Evolutionary conservation across 495 filamentous ascomycete species (phyloP).

Genomic region (Sordaria brevicollis): DNA sequence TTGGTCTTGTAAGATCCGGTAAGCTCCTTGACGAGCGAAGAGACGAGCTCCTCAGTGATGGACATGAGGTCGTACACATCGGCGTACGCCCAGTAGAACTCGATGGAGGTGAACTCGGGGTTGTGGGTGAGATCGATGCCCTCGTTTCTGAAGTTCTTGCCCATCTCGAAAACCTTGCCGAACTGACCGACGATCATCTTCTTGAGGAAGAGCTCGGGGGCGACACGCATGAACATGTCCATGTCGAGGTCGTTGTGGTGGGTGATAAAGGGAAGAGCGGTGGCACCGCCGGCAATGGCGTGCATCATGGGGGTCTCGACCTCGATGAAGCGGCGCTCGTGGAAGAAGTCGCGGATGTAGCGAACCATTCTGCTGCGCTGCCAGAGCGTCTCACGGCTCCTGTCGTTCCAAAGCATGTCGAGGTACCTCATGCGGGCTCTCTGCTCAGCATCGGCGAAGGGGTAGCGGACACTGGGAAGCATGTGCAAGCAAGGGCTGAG

Average conservation of each 20-base stretch:
- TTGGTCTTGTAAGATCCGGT: conserved; percentile 77
- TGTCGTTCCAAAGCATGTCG: conserved; percentile 92
- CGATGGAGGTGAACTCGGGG: conserved; percentile 86
- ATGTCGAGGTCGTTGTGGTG: conserved; percentile 91
- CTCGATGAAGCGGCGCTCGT: conserved; percentile 75
- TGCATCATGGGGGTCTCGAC: conserved; percentile 99
- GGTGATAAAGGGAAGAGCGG: conserved; percentile 89
- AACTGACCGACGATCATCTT: conserved; percentile 85
- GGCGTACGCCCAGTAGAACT: conserved; percentile 94
- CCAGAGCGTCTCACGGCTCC: conserved; percentile 66
- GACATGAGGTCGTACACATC: conserved; percentile 91
- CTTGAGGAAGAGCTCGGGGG: conserved; percentile 94
- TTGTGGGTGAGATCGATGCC: conserved; percentile 90
- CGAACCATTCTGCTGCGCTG: conserved; percentile 75
- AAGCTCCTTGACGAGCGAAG: conserved; percentile 79
- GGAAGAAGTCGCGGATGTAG: conserved; percentile 80
- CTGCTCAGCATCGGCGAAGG: conserved; percentile 90
- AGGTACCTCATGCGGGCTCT: conserved; percentile 85
- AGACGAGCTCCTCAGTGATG: conserved; percentile 88
- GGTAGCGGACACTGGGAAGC: conserved; percentile 84
- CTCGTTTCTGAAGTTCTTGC: conserved; percentile 89
- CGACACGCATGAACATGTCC: conserved; percentile 82
- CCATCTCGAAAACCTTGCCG: conserved; percentile 76
- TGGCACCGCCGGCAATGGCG: conserved; percentile 87
- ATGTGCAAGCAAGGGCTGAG: conserved; percentile 89